Conservation (phyloP, 306 rosid genomes). For the Trifolium pratense region DNA sequence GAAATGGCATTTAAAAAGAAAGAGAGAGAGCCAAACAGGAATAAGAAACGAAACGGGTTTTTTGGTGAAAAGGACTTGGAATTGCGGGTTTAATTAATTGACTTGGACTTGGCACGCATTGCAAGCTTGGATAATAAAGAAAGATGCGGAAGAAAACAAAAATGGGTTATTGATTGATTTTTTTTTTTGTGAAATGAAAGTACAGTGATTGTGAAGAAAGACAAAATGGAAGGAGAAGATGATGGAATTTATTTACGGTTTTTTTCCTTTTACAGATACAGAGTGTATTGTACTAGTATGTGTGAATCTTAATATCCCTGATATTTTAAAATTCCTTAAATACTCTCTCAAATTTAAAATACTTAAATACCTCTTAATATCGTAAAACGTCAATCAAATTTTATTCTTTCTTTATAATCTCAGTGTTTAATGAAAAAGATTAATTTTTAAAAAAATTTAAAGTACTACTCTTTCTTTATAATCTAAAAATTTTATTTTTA, state of each 20-base stretch:
- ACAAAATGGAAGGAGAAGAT: conserved; percentile 57
- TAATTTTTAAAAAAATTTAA: too few species aligned
- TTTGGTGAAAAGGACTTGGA: conserved; percentile 18
- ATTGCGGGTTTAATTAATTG: conserved; percentile 25
- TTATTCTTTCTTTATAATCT: too few species aligned
- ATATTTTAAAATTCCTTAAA: too few species aligned
- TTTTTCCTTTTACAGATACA: conserved; percentile 9
- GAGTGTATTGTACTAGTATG: too few species aligned
- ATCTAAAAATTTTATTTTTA: too few species aligned
- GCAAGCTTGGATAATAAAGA: conserved; percentile 38
- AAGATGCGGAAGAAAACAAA: background rate
- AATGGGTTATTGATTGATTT: too few species aligned
- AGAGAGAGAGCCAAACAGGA: background rate
- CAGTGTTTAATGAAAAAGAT: too few species aligned
- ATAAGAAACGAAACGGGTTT: conserved; percentile 16
- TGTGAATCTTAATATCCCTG: too few species aligned
- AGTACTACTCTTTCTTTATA: too few species aligned
- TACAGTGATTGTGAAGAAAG: conserved; percentile 10
- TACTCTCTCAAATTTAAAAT: too few species aligned
- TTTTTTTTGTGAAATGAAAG: background rate
- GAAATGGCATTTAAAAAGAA: conserved; percentile 44
- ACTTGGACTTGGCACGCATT: conserved; percentile 10
- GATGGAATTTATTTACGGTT: background rate
- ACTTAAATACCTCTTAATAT: too few species aligned
- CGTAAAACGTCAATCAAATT: too few species aligned